A percentile compares a stretch with the other conserved stretches of the same genome.
These are phyloP conservation scores for Neopestalotiopsis clavispora DNA, from an alignment of 2,329 filamentous ascomycete species.

Conservation along the genomic window DNA sequence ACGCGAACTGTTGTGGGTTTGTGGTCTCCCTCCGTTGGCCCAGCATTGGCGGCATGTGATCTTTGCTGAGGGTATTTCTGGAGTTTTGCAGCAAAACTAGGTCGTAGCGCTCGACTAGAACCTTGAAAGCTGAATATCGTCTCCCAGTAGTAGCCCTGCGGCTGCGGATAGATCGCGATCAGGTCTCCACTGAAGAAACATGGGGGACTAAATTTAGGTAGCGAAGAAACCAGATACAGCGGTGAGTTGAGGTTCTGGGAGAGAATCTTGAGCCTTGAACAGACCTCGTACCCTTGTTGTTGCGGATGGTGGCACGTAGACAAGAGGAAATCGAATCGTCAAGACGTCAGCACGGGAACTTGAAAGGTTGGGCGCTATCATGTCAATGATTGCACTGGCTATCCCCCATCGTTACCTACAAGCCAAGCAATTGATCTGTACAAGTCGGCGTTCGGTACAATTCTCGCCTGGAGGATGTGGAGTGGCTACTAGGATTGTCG, in stretches of 20 bases:
- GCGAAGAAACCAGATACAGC: neutral
- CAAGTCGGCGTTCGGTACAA: slow-evolving; percentile 6
- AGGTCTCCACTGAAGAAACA: neutral
- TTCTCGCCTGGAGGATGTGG: neutral
- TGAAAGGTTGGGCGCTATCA: neutral
- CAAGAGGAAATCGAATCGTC: too few relatives aligned
- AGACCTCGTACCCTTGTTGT: neutral
- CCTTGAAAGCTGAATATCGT: neutral
- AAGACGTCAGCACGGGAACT: neutral
- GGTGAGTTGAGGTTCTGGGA: slow-evolving; percentile 6
- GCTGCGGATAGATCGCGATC: slow-evolving; percentile 8
- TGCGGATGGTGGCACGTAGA: neutral
- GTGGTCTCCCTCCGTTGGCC: neutral
- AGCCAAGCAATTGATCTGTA: neutral
- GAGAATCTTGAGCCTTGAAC: neutral
- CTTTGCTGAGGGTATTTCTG: neutral
- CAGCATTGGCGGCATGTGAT: neutral
- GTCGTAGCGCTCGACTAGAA: neutral
- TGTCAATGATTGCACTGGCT: neutral
- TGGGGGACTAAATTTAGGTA: slow-evolving; percentile 1
- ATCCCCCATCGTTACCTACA: neutral
- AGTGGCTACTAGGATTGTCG: neutral
- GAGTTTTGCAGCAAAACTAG: neutral
- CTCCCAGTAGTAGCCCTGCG: neutral
- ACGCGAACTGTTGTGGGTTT: slow-evolving; percentile 1